Evolutionary conservation across 768 basidiomycete genomes (phyloP), one percentile per base, ranked within the genome.

Genomic region (Tulasnella calospora): DNA sequence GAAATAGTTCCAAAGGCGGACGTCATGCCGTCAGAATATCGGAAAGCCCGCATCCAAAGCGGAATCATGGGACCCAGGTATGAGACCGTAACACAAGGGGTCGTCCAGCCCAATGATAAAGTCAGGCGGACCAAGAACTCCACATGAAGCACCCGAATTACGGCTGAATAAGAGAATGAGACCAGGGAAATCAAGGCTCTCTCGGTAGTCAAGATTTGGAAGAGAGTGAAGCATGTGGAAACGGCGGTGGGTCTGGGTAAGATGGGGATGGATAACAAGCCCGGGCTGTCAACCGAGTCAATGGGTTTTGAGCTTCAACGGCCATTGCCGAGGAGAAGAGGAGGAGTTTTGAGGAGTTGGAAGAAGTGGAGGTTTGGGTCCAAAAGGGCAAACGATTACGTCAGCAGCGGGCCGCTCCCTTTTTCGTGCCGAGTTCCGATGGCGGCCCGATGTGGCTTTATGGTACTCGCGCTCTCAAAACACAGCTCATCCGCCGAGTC

Each of bases 391-490:
- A 33, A 67, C 15, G 27, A 27, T 67, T 67, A 67, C 33, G 61
- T 67, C 61, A 67, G 61, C 61, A 4, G 27, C 61, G 61, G 61
- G 15, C 61, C 61, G 61, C 30, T 67, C 61, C 30, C 30, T 17
- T 67, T 57, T 67, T 67, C 61, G 61, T 67, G 30, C 61, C 61
- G 61, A 67, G 61, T 67, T 67, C 61, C 61, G 61, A 67, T 35
- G 61, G 61, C 61, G 61, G 61, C 61, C 61, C 61, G 30, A 23
- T 67, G 23, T 27, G 61, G 61, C 61, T 67, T 67, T 27, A 67
- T 67, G 61, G 51, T 7, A 35, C 17, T 27, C 3, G n/a, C n/a
- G n/a, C 61, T 12, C 61, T 67, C 61, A 67, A 67, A 67, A 67
- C 51, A 51, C 4, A n/a, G 51, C 51, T 51, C 51, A 17, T 73